Percentiles rank a stretch among this genome's conserved stretches.
Evolutionary conservation across 139 green algal species (phyloP).

Genomic region (Trebouxia sp.): DNA sequence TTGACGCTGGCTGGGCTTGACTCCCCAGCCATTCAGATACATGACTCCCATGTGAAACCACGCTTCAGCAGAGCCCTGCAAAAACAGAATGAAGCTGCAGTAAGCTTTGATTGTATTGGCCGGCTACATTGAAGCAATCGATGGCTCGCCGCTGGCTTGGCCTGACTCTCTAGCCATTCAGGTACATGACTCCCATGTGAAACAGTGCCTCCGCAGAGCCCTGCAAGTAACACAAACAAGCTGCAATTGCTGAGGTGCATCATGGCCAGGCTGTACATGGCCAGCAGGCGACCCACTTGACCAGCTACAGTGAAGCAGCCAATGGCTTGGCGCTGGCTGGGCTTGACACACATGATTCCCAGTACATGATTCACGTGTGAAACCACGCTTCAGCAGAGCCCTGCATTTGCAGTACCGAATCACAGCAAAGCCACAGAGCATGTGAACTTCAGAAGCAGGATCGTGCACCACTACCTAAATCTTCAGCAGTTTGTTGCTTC

Average conservation of each 20-base stretch:
- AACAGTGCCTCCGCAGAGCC: conserved; percentile 69
- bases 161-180: conserved; percentile 53
- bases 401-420: no score
- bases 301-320: conserved; percentile 45
- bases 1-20: conserved; percentile 19
- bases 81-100: background rate
- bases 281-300: conserved; percentile 70
- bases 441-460: no score
- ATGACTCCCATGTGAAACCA: conserved; percentile 83
- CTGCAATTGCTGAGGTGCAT: conserved; percentile 86
- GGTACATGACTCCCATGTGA: conserved; percentile 80
- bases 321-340: conserved; percentile 32
- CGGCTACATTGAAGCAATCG: conserved; percentile 44
- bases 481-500: no score
- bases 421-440: no score
- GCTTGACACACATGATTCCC: conserved; percentile 74
- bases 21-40: conserved; percentile 68
- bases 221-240: conserved; percentile 24
- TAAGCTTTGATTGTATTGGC: no score
- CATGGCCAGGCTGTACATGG: conserved; percentile 91
- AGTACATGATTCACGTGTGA: no score
- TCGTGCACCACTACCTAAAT: no score
- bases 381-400: conserved; percentile 71
- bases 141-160: conserved; percentile 28
- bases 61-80: conserved; percentile 58